A percentile compares a stretch with the other conserved stretches of the same genome.
Conservation (phyloP, 371 early-diverging fungal genomes). For the Mucor plumbeus region DNA sequence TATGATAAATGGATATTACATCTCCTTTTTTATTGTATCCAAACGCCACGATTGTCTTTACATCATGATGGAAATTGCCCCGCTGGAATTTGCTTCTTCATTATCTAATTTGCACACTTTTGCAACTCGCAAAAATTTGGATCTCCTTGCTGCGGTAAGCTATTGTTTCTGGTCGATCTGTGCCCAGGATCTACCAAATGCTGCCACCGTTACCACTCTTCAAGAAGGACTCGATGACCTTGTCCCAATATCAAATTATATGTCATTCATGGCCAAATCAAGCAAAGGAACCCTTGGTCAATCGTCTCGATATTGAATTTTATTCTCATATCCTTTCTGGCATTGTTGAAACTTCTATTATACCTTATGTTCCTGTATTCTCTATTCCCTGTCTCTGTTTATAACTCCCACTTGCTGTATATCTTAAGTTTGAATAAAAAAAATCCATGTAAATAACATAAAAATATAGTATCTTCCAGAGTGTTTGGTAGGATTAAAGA, state of each 20-base stretch:
- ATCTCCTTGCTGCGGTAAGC: conserved; percentile 26
- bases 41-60: conserved; percentile 25
- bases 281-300: conserved; percentile 27
- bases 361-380: no score
- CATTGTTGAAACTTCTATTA: conserved; percentile 9
- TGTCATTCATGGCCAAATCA: conserved; percentile 33
- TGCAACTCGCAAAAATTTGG: conserved; percentile 27
- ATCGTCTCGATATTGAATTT: conserved; percentile 30
- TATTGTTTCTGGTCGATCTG: conserved; percentile 29
- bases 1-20: conserved; percentile 24
- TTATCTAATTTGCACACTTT: conserved; percentile 30
- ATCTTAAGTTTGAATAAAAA: conserved; percentile 16
- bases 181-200: no score
- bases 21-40: conserved; percentile 31
- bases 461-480: conserved; percentile 28
- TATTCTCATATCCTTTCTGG: conserved; percentile 20
- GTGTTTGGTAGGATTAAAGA: conserved; percentile 26
- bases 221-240: conserved; percentile 19
- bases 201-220: no score
- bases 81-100: conserved; percentile 25
- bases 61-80: conserved; percentile 28
- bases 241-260: conserved; percentile 29
- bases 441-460: conserved; percentile 14
- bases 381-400: conserved; percentile 22
- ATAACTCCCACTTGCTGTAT: conserved; percentile 11